These are phyloP conservation scores for Narthecium ossifragum DNA, from an alignment of 106 monocot genomes.

Conservation along the genomic window DNA sequence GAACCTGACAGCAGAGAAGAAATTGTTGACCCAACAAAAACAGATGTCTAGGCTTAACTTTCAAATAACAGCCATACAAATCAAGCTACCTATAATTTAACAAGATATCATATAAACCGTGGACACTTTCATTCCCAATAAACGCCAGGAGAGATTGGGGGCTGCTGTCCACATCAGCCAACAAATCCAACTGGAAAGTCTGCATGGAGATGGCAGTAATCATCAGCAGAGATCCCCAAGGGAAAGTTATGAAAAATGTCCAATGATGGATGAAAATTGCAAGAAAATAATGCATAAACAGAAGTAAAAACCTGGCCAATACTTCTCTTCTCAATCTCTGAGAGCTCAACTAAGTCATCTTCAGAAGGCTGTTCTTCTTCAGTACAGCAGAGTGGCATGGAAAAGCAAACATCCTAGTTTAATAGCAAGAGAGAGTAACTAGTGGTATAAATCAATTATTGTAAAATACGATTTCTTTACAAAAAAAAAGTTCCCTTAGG, in stretches of 20 bases:
- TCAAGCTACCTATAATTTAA: conserved; percentile 72
- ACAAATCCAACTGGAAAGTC: conserved; percentile 56
- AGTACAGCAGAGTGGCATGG: conserved; percentile 82
- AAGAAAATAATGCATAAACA: neutral
- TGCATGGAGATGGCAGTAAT: conserved; percentile 18
- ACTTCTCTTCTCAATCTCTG: conserved; percentile 73
- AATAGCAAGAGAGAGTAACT: conserved; percentile 1
- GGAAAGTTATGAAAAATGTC: too few relatives aligned
- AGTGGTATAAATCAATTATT: too few relatives aligned
- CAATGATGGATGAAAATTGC: too few relatives aligned
- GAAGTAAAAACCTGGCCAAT: conserved; percentile 59
- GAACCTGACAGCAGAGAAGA: conserved; percentile 30
- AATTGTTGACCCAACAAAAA: neutral
- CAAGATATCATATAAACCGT: conserved; percentile 79
- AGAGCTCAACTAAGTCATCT: conserved; percentile 79
- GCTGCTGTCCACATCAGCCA: conserved; percentile 59
- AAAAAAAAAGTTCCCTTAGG: too few relatives aligned
- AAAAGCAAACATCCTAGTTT: conserved; percentile 58
- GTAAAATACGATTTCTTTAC: too few relatives aligned
- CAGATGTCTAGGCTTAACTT: too few relatives aligned
- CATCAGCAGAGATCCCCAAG: neutral
- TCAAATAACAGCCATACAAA: neutral
- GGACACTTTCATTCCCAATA: conserved; percentile 61
- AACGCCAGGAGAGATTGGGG: conserved; percentile 75
- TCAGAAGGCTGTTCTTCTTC: conserved; percentile 68